Evolutionary conservation across 768 basidiomycete genomes (phyloP).

Genomic region (Fibroporia radiculosa): DNA sequence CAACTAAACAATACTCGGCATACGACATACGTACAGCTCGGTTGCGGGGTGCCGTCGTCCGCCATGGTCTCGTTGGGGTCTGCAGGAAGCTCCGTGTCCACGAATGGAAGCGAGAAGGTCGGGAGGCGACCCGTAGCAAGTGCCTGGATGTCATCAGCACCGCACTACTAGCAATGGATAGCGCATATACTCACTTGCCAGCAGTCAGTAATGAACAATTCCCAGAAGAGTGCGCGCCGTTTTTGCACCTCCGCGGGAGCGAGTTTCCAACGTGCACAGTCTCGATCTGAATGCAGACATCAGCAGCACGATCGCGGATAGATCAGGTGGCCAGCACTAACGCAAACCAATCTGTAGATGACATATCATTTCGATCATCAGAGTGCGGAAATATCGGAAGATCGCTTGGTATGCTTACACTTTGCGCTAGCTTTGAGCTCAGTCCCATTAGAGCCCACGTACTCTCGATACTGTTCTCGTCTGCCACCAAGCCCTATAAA

Average conservation of each 20-base stretch:
- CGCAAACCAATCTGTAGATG: slow-evolving; percentile 45
- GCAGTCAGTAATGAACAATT: slow-evolving; percentile 43
- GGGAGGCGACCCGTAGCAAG: slow-evolving; percentile 34
- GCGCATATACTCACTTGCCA: slow-evolving; percentile 36
- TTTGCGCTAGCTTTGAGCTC: slow-evolving; percentile 51
- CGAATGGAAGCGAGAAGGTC: slow-evolving; percentile 29
- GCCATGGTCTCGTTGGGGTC: slow-evolving; percentile 46
- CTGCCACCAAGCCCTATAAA: slow-evolving; percentile 51
- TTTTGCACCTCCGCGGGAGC: slow-evolving; percentile 53
- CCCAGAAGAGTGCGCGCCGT: slow-evolving; percentile 63
- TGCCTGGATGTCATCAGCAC: slow-evolving; percentile 31
- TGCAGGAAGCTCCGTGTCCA: slow-evolving; percentile 44
- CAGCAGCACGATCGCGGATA: too few relatives aligned
- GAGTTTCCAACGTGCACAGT: slow-evolving; percentile 64
- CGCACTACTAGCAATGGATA: background rate
- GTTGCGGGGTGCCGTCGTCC: slow-evolving; percentile 48
- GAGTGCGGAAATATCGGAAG: slow-evolving; percentile 32
- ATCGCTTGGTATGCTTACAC: slow-evolving; percentile 35
- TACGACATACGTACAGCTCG: slow-evolving; percentile 27
- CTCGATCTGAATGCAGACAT: slow-evolving; percentile 48
- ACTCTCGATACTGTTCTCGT: slow-evolving; percentile 49
- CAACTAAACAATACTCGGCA: too few relatives aligned
- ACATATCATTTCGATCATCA: slow-evolving; percentile 62
- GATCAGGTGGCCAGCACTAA: too few relatives aligned
- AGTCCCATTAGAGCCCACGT: slow-evolving; percentile 41